Evolutionary conservation across 805 yeast species (phyloP), one percentile per base, ranked within the genome.

Genomic region (Saturnispora dispora): DNA sequence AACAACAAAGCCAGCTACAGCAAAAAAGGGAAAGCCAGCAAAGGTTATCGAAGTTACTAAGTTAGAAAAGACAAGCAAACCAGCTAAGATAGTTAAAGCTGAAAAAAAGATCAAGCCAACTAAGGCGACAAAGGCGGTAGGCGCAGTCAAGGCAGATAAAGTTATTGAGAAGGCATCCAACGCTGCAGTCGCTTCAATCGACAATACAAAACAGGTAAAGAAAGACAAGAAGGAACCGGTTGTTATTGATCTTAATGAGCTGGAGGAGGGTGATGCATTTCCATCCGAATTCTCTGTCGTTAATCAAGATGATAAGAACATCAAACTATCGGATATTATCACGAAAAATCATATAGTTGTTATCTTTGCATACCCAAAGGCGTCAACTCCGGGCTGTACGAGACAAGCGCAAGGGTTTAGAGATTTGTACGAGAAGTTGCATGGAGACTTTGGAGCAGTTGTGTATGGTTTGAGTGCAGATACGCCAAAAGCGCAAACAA

Each of bases 331-430:
- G 13, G 56, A 63, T 25, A 51, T 62, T 18, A 65, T 69, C 0
- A 58, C 58, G 10, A 47, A 57, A 6, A 53, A 77, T 36, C 66
- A 71, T 18, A 67, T 79, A 13, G 73, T 82, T 28, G 71, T 82
- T 20, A 70, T 80, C 25, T 80, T 83, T 67, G 85, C 96, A 18
- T 91, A 90, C 63, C 98, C 98, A 50, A 83, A 77, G 62, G 98
- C 98, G 0, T 81, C 85, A 25, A 91, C 98, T 0, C 96, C 96
- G 1, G 99, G 99, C 3, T 93, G 99, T 68, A 91, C 99, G 1
- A 78, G 88, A 59, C 99, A 91, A 69, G 97, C 90, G 2, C 78
- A 85, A 64, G 96, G 96, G 0, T 93, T 85, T 65, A 81, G 93
- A 59, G 82, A 79, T 57, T 79, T 79, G 58, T 82, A 70, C 64